Base-by-base conservation (phyloP, 495 filamentous ascomycete species). In the Neurospora pannonica region DNA sequence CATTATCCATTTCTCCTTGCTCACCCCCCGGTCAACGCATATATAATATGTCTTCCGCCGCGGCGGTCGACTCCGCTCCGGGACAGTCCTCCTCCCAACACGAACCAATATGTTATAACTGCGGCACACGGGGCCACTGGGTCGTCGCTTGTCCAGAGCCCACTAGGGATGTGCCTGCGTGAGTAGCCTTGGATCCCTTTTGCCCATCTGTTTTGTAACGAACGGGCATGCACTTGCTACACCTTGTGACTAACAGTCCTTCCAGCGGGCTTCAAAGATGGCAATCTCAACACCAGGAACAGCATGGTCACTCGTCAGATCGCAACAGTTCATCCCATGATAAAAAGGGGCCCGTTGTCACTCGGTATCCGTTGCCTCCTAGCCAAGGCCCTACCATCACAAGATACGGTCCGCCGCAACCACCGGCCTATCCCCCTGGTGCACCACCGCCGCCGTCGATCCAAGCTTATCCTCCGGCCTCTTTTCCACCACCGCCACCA, bases 141-240 rank as follows among this genome's bases (percentile, higher is more conserved):
- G 76, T 86, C 15, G 75, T 84, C 21, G 85, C 84, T 71, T 89
- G 87, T 76, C 87, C 87, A 9, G 83, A 88, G 77, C 81, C 83
- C 38, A 82, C 81, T 28, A 74, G 88, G 72, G 77, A 81, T 72
- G 82, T 85, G 39, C 88, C 89, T 77, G 88, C 84, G 91, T 93
- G 84, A 87, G 91, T 89, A 69, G 43, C 73, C 62, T 21, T 9
- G 39, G 70, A 54, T 73, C 71, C 15, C 13, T 54, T 37, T 40
- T 48, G 70, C 74, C 54, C 15, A 28, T 75, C 10, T 54, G 34
- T 31, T 28, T 48, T n/a, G 19, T 67, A 11, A n/a, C 62, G 36
- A 60, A 37, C 15, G 21, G 19, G 28, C 39, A 37, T 17, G 9
- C 17, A 21, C 24, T 48, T 24, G 38, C 15, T 43, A 48, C 28